Base-by-base conservation (phyloP, 805 yeast species). In the Schizosaccharomyces cryophilus region DNA sequence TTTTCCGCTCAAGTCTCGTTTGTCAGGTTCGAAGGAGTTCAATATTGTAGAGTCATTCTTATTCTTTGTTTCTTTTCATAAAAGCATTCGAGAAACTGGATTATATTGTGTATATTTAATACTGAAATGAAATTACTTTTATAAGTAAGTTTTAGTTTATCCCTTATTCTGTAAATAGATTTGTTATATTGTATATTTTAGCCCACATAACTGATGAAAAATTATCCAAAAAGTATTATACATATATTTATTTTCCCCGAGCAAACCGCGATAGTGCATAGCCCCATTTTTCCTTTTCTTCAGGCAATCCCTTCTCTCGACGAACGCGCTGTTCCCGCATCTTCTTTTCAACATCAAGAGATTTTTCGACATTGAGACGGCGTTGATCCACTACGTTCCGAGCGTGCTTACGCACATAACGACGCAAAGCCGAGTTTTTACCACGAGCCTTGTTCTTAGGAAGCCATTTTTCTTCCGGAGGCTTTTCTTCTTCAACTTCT, bases 311-410 rank as follows among this genome's bases (percentile, higher is more conserved):
- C 81, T 63, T 72, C 70, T 42, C 72, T 72, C 59, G 72, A 70
- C 66, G 75, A 73, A 42, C 69, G 68, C 63, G 73, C 74, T 71
- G 78, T 77, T 69, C 77, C 74, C 93, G 81, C 30, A 80, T 73
- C 61, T 78, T 78, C 72, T 87, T 85, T 72, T 90, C 96, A 66
- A 76, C 77, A 69, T 78, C 78, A 69, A 87, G 74, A 65, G 85
- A 85, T 62, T 78, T 78, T 69, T 89, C 89, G 13, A 86, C 76
- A 65, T 94, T 80, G 69, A 83, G 68, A 66, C 83, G 83, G 67
- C 96, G 82, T 70, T 87, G 87, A 70, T 87, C 95, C 64, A 89
- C 80, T 56, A 88, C 89, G 68, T 88, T 88, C 69, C 79, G 81
- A 61, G 83, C 81, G 77, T 84, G 85, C 78, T 86, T 89, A 70